A percentile compares a stretch with the other conserved stretches of the same genome.
Evolutionary conservation across 164 flowering plant species (phyloP).

Genomic region (Kingdonia uniflora): DNA sequence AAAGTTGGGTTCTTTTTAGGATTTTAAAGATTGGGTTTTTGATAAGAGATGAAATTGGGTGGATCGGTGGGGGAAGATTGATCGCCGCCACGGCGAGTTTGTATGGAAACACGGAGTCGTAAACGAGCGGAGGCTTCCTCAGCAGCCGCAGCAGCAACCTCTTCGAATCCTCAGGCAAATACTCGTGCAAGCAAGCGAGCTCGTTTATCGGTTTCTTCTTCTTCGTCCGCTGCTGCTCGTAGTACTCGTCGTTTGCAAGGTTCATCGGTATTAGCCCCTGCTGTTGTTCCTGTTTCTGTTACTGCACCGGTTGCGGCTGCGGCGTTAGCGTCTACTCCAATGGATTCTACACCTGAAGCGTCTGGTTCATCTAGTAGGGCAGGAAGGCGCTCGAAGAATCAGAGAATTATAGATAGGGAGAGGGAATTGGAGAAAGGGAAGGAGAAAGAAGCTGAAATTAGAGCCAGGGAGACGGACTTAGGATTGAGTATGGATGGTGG

Average conservation of each 20-base stretch:
- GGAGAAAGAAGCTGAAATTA: conserved; percentile 19
- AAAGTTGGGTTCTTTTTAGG: no score
- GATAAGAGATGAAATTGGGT: no score
- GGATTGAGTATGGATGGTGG: conserved; percentile 49
- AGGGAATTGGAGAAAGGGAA: conserved; percentile 48
- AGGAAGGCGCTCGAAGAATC: conserved; percentile 34
- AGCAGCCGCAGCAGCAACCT: conserved; percentile 44
- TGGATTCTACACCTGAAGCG: conserved; percentile 49
- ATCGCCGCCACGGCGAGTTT: conserved; percentile 57
- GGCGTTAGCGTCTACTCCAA: conserved; percentile 15
- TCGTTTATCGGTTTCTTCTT: conserved; percentile 30
- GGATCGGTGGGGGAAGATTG: conserved; percentile 34
- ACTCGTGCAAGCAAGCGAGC: conserved; percentile 65
- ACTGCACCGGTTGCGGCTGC: background rate
- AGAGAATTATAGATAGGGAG: conserved; percentile 68
- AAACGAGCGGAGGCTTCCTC: conserved; percentile 99
- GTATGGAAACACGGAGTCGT: conserved; percentile 99
- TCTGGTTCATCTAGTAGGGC: conserved; percentile 19
- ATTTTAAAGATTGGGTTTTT: no score
- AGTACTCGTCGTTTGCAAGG: no score
- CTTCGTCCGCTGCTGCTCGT: conserved; percentile 21
- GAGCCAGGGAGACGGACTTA: conserved; percentile 15
- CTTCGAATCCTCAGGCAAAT: conserved; percentile 29
- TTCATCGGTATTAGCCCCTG: no score
- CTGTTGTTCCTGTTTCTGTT: no score